Evolutionary conservation across 176 grass and related monocot genomes (phyloP), one percentile per base, ranked within the genome.

Genomic region (Alopecurus myosuroides): DNA sequence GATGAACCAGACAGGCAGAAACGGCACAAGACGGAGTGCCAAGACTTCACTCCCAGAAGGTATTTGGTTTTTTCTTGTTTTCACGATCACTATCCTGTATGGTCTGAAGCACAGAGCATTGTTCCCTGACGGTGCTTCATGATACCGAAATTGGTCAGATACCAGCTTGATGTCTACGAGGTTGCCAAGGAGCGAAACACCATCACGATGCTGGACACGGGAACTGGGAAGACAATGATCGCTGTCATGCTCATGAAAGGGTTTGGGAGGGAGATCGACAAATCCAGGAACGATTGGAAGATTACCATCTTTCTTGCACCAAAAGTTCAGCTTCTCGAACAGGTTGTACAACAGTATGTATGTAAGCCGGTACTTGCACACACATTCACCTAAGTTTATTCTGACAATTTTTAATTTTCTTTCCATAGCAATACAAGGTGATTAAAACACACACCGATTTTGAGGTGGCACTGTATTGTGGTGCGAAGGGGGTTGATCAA

Each of bases 211-310:
- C 89, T 98, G 39, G 93, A 95, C 41, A 98, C 95, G 1, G 95
- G 91, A 50, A 56, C 93, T 2, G 95, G 91, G 63, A 98, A 93
- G 80, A 98, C 93, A 25, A 98, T 98, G 93, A 93, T 95, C 55
- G 84, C 91, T 3, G 83, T 93, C 19, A 98, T 98, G 95, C 91
- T 98, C 36, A 95, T 98, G 63, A 91, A 92, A 65, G 49, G 90
- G 25, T 74, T 95, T 57, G 88, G 52, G 62, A 69, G 46, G 34
- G 84, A 79, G 23, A 82, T 90, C 18, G 83, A 68, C 46, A 85
- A 45, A 72, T n/a, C 79, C 69, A 87, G 74, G 74, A 85, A 88
- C 35, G 70, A 71, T 28, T 64, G 42, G 61, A 90, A 90, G 30
- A 71, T 90, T 79, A 63, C 60, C 60, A 86, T 98, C 58, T 98